Evolutionary conservation across 148 eudicot species (phyloP), one percentile per base, ranked within the genome.

Genomic region (Linanthus parryae): DNA sequence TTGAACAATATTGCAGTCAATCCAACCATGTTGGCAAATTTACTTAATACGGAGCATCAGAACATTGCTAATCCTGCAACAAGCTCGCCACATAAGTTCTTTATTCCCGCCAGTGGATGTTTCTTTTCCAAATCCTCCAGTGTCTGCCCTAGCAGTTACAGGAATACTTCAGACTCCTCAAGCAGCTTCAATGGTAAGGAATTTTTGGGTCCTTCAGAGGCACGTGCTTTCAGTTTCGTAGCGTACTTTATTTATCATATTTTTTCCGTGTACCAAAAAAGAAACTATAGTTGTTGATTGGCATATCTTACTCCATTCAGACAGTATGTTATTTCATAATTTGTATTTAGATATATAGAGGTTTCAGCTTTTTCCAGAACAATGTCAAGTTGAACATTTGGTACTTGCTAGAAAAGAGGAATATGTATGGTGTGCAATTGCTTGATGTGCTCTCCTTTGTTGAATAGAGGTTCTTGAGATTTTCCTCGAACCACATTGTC

Each of bases 1-100:
- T 58, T 92, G 67, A 87, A 76, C 57, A 83, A 76, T 61, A 72
- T 84, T 37, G 76, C 80, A 44, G 79, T 68, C 53, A 83, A 87
- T 71, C 85, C 96, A 54, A 54, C 75, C 3, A 68, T 70, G 50
- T 92, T 71, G 85, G 73, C 73, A 65, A 75, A 73, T 70, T 54
- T 84, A 52, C 59, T 92, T 8, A 80, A 75, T 50, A 57, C 58
- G 61, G 94, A 79, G 68, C 87, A 79, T 44, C 74, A 73, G 53
- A 83, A 71, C 56, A 58, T 72, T 28, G 68, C 42, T 60, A 81
- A 69, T 45, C 67, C 77, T 66, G 53, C 47, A 26, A 72, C 63
- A 49, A 54, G 57, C 54, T 27, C 63, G 17, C 52, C 72, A 17
- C 63, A 68, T 47, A 20, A 75, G 66, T 54, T 70, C 81, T 37